Percentiles rank a stretch among this genome's conserved stretches.
Evolutionary conservation across 2,329 filamentous ascomycete species (phyloP).

Genomic region (Xylariaceae sp.): DNA sequence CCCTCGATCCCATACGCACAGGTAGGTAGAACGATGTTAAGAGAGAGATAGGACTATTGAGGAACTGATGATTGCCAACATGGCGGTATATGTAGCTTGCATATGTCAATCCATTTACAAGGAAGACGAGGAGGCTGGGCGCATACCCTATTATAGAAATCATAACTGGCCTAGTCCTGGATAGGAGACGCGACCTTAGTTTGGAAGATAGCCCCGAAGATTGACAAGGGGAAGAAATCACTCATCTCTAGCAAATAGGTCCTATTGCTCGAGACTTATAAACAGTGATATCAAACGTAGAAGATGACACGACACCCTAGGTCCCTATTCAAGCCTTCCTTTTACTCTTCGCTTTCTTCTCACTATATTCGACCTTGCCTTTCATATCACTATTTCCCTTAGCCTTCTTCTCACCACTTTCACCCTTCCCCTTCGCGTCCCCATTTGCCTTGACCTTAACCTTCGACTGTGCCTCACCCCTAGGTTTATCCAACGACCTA

Average conservation of each 20-base stretch:
- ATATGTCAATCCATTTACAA: too few relatives aligned
- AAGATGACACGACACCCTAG: neutral
- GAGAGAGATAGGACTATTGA: slow-evolving; percentile 36
- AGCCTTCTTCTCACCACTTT: slow-evolving; percentile 2
- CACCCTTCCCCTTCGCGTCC: slow-evolving; percentile 39
- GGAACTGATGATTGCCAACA: too few relatives aligned
- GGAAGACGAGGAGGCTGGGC: too few relatives aligned
- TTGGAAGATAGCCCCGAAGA: too few relatives aligned
- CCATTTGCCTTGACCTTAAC: slow-evolving; percentile 43
- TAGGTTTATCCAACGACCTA: slow-evolving; percentile 54
- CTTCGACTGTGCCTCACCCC: slow-evolving; percentile 34
- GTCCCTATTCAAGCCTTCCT: slow-evolving; percentile 26
- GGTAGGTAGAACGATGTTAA: slow-evolving; percentile 77
- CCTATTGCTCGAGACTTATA: neutral
- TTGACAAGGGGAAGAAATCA: too few relatives aligned
- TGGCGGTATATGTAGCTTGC: too few relatives aligned
- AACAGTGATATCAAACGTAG: neutral
- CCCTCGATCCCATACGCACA: slow-evolving; percentile 71
- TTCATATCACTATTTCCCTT: slow-evolving; percentile 1
- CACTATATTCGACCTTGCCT: slow-evolving; percentile 2
- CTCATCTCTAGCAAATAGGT: too few relatives aligned
- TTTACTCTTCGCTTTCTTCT: slow-evolving; percentile 27
- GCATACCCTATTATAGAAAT: too few relatives aligned
- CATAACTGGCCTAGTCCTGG: too few relatives aligned
- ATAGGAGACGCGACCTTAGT: too few relatives aligned